These are phyloP conservation scores for Neopestalotiopsis rosae DNA, from an alignment of 2,329 filamentous ascomycete genomes.

Conservation along the genomic window DNA sequence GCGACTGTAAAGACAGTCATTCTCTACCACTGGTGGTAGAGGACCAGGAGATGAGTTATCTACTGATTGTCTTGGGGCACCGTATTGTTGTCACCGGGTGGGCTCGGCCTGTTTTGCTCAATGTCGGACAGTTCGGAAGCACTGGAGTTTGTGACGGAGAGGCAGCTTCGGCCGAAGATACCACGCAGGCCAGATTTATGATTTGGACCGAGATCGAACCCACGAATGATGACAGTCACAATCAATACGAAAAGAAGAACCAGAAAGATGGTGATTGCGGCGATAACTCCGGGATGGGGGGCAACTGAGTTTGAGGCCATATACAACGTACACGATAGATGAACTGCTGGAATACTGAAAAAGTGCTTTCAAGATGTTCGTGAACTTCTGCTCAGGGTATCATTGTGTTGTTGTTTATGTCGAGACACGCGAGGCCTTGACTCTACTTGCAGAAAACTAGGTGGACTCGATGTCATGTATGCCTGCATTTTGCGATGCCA, in stretches of 20 bases:
- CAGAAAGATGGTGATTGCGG: slow-evolving; percentile 4
- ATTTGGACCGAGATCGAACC: slow-evolving; percentile 15
- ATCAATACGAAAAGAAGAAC: slow-evolving; percentile 1
- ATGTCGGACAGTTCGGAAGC: background rate
- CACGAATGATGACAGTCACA: slow-evolving; percentile 13
- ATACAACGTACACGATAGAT: background rate
- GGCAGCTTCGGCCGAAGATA: background rate
- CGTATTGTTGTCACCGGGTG: background rate
- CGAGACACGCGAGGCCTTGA: background rate
- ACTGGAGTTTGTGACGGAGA: background rate
- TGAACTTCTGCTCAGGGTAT: background rate
- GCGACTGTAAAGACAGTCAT: background rate
- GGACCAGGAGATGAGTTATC: background rate
- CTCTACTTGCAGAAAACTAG: background rate
- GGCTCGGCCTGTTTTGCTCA: background rate
- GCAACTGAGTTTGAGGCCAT: background rate
- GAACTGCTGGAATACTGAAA: background rate
- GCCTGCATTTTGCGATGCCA: background rate
- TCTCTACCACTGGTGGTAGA: background rate
- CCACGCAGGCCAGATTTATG: background rate
- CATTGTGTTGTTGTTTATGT: slow-evolving; percentile 1
- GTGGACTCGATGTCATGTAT: background rate
- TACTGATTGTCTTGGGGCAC: background rate
- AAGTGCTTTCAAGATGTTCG: background rate
- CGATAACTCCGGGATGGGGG: slow-evolving; percentile 16